Evolutionary conservation across 2,329 filamentous ascomycete genomes (phyloP).

Genomic region (Paramyrothecium sp.): DNA sequence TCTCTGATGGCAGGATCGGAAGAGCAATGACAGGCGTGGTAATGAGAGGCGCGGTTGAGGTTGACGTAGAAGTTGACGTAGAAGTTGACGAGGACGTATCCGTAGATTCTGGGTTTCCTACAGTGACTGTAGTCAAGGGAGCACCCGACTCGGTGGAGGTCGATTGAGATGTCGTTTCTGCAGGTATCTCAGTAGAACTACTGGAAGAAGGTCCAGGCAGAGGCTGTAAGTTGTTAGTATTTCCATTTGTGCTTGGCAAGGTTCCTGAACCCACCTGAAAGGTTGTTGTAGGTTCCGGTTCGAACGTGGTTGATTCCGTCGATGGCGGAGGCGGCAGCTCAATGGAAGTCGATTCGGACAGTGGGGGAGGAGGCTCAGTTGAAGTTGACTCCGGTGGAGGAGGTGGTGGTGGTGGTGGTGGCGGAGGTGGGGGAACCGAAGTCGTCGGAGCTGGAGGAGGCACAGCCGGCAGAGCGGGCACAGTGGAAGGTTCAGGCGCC

Average conservation of each 20-base stretch:
- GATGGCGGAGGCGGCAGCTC: neutral
- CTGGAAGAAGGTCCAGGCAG: neutral
- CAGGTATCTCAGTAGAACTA: neutral
- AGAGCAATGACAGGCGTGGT: neutral
- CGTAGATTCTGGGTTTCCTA: neutral
- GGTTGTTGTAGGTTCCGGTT: neutral
- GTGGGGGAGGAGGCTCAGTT: neutral
- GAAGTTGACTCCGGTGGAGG: neutral
- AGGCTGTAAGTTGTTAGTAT: neutral
- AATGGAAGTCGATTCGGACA: neutral
- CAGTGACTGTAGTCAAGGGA: neutral
- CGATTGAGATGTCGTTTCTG: neutral
- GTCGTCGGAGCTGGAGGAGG: neutral
- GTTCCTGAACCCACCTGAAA: neutral
- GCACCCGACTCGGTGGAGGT: neutral
- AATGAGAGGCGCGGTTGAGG: neutral
- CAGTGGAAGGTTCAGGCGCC: neutral
- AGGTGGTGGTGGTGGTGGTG: neutral
- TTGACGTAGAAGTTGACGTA: neutral
- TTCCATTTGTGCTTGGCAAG: neutral
- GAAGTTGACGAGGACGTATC: neutral
- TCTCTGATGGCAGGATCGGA: neutral
- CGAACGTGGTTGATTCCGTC: neutral
- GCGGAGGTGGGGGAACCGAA: neutral
- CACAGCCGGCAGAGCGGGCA: neutral